These are phyloP conservation scores for Theileria parva DNA, from an alignment of 169 alveolate genomes.

Conservation along the genomic window DNA sequence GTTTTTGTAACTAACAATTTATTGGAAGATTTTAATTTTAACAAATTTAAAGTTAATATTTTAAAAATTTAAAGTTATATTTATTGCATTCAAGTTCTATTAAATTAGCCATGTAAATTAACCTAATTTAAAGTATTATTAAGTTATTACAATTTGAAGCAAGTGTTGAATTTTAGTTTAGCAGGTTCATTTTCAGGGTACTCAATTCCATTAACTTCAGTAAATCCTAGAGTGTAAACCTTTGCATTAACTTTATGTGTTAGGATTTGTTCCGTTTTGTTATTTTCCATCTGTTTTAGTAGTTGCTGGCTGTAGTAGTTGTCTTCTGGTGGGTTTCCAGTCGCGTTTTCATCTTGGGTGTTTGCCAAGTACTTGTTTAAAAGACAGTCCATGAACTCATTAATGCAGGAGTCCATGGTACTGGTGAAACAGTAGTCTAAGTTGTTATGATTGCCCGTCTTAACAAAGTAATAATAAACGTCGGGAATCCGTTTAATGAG, in stretches of 20 bases:
- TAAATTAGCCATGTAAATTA: too few relatives aligned
- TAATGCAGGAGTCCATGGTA: conserved; percentile 47
- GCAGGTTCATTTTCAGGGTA: not conserved
- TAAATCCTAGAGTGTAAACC: not conserved
- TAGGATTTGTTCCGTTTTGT: not conserved
- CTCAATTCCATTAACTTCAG: not conserved
- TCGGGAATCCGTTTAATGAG: conserved; percentile 65
- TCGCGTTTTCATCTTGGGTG: not conserved
- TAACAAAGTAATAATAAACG: conserved; percentile 69
- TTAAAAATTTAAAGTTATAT: too few relatives aligned
- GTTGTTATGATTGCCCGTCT: conserved; percentile 73
- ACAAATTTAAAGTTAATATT: too few relatives aligned
- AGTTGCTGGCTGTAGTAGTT: not conserved
- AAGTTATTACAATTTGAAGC: not conserved
- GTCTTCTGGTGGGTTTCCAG: not conserved
- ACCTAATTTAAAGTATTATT: too few relatives aligned
- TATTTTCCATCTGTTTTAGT: not conserved
- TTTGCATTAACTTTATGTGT: not conserved
- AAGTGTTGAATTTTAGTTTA: not conserved
- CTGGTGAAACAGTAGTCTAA: conserved; percentile 63
- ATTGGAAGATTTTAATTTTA: too few relatives aligned
- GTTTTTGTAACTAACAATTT: not conserved
- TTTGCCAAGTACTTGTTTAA: not conserved
- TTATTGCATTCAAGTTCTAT: too few relatives aligned
- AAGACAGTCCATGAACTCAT: conserved; percentile 28